A percentile compares a stretch with the other conserved stretches of the same genome.
phyloP scores from a whole-genome alignment of 306 rosid genomes.

The Inga leiocalycina region DNA sequence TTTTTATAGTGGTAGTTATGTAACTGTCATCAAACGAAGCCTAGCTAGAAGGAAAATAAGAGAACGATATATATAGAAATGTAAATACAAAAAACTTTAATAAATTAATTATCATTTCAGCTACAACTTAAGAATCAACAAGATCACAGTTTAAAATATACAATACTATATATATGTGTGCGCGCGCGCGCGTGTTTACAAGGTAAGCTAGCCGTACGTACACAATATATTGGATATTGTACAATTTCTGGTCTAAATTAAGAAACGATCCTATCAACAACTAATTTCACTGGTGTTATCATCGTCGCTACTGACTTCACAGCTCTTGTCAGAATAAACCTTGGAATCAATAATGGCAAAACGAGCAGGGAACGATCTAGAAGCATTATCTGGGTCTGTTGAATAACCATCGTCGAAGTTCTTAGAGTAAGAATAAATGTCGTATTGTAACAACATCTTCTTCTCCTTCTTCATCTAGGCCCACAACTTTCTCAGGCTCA shows the following conservation, averaged over 20 bases:
- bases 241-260: neutral
- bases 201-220: neutral
- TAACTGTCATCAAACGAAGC: neutral
- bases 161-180: neutral
- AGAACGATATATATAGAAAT: neutral
- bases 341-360: slow-evolving; percentile 51
- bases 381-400: slow-evolving; percentile 51
- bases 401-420: slow-evolving; percentile 67
- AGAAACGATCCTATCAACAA: neutral
- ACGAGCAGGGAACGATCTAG: slow-evolving; percentile 68
- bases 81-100: neutral
- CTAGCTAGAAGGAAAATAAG: neutral
- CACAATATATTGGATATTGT: neutral
- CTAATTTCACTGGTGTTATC: neutral
- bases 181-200: neutral
- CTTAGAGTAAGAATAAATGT: slow-evolving; percentile 53
- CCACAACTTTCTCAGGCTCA: slow-evolving; percentile 55
- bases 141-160: neutral
- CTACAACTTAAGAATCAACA: slow-evolving; percentile 1
- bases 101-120: neutral
- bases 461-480: slow-evolving; percentile 47
- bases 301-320: neutral
- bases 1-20: no score
- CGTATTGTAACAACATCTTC: slow-evolving; percentile 50
- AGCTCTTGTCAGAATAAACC: neutral